These are phyloP conservation scores for Diaporthe helianthi DNA, from an alignment of 2,329 filamentous ascomycete species.

Conservation along the genomic window DNA sequence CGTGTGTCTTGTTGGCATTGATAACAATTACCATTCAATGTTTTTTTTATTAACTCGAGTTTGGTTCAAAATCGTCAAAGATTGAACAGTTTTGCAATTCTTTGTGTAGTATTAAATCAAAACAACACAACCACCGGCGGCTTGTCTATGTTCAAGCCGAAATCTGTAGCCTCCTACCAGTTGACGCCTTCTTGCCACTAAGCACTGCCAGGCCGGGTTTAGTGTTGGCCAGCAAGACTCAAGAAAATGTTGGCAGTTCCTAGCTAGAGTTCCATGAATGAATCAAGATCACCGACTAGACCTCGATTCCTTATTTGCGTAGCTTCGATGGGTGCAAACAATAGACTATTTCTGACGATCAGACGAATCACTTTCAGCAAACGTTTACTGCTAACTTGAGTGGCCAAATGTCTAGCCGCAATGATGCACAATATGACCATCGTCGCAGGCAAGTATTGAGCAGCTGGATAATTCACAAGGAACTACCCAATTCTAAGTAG, in stretches of 20 bases:
- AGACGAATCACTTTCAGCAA: constrained; percentile 39
- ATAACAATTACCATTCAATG: background rate
- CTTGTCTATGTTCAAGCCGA: background rate
- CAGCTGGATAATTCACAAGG: no score
- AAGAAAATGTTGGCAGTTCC: background rate
- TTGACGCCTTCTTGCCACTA: background rate
- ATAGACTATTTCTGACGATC: constrained; percentile 29
- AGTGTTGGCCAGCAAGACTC: background rate
- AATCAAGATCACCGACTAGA: background rate
- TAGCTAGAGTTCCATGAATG: no score
- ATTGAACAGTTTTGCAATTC: background rate
- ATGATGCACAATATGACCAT: background rate
- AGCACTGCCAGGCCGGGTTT: no score
- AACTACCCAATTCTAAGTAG: background rate
- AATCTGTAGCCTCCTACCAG: background rate
- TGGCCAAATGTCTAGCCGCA: constrained; percentile 31
- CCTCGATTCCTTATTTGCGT: no score
- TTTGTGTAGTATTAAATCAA: background rate
- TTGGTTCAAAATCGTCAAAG: background rate
- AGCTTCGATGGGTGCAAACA: background rate
- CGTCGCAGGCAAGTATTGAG: background rate
- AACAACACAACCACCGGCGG: background rate
- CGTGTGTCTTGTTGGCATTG: background rate
- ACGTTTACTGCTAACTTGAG: constrained; percentile 40
- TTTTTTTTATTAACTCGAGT: no score